Conservation (phyloP, 2,329 filamentous ascomycete species). For the Colletotrichum higginsianum region DNA sequence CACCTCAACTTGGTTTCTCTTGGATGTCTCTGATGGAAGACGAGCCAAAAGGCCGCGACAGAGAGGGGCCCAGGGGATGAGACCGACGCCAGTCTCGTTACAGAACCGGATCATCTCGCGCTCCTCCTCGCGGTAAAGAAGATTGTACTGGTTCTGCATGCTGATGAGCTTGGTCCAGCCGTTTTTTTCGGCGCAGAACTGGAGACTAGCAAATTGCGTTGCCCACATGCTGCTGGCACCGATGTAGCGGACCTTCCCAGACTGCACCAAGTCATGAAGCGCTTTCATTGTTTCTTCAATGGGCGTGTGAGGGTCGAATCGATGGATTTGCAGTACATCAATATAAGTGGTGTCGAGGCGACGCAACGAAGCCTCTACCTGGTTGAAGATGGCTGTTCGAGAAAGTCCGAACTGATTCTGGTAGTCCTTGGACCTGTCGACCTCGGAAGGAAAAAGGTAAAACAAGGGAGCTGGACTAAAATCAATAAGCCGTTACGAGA, state of each 20-base stretch:
- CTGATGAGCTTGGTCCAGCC: slow-evolving; percentile 70
- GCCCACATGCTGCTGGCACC: slow-evolving; percentile 64
- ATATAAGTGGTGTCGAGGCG: slow-evolving; percentile 71
- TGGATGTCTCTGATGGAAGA: slow-evolving; percentile 43
- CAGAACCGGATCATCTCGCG: slow-evolving; percentile 59
- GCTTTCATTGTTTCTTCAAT: slow-evolving; percentile 74
- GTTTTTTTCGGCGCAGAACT: slow-evolving; percentile 65
- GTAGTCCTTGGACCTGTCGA: slow-evolving; percentile 47
- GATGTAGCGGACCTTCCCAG: slow-evolving; percentile 70
- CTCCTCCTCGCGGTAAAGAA: slow-evolving; percentile 72
- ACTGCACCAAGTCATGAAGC: slow-evolving; percentile 70
- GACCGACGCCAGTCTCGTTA: slow-evolving; percentile 58
- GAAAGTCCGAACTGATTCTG: slow-evolving; percentile 63
- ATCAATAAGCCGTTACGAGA: background rate
- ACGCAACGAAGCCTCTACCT: slow-evolving; percentile 71
- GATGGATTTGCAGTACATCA: slow-evolving; percentile 73
- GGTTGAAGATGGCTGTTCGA: slow-evolving; percentile 75
- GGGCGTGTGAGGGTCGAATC: slow-evolving; percentile 65
- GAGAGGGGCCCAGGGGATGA: slow-evolving; percentile 50
- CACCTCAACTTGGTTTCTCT: slow-evolving; percentile 49
- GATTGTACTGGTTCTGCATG: slow-evolving; percentile 70
- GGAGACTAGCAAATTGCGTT: slow-evolving; percentile 64
- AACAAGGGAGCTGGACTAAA: slow-evolving; percentile 1
- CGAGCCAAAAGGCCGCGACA: slow-evolving; percentile 48
- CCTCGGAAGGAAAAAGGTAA: slow-evolving; percentile 43